Evolutionary conservation across 2,329 filamentous ascomycete genomes (phyloP), one percentile per base, ranked within the genome.

Genomic region (Aspergillus neotritici): DNA sequence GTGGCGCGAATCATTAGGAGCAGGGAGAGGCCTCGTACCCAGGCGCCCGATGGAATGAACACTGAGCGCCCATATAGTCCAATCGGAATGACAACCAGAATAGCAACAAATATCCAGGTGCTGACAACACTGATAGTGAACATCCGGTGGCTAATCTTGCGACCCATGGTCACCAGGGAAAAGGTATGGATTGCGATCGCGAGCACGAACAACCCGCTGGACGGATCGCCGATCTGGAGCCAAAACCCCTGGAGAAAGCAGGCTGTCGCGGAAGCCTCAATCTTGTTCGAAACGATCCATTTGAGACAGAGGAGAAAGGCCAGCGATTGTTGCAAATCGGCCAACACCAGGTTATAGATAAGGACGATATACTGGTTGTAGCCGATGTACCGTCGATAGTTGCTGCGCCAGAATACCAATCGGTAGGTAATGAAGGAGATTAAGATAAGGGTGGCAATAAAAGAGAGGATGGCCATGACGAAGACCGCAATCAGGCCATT

Each of bases 131-230:
- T 62, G 3, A 50, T 43, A 5, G 74, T 61, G 41, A 78, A 76
- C 41, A 60, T 56, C n/a, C 50, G 58, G 52, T 74, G 70, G 4
- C 66, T 62, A 51, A 76, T 49, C 40, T 72, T 72, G 35, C 65
- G 66, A 8, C 73, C 71, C 49, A 68, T 67, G 7, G 75, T 66
- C 6, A 78, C 69, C 6, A 72, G 63, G 42, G 73, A 49, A 56
- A 73, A 76, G 0, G 75, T 78, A 48, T 78, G 74, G n/a, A 76
- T 56, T 9, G 74, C 74, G 52, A 78, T 78, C 8, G 73, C 70
- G 4, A 78, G 60, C 38, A 77, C 70, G 51, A 78, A 75, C 40
- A 77, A 64, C n/a, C 74, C 73, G 51, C 71, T 72, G 4, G 70
- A 63, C 5, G 76, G 67, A 48, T 78, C 74, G 17, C 75, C 75